Percentiles rank a stretch among this genome's conserved stretches.
phyloP scores from a whole-genome alignment of 257 asterid species.

The Handroanthus guayacan region DNA sequence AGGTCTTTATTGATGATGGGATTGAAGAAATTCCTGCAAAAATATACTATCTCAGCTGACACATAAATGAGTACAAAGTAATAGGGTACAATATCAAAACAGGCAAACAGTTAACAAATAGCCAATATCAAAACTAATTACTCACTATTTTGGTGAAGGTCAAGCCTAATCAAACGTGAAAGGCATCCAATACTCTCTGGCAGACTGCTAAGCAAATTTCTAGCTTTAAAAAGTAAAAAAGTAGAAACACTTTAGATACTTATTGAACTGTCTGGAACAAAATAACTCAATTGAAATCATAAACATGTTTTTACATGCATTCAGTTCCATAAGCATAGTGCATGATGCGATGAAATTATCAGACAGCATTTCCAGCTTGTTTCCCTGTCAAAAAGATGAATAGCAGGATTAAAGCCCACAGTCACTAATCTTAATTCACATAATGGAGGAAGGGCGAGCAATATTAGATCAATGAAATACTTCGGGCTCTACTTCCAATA shows the following conservation, averaged over 20 bases:
- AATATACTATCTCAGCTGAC: constrained; percentile 35
- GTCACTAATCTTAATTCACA: constrained; percentile 21
- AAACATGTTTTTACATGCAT: constrained; percentile 70
- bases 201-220: constrained; percentile 65
- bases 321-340: constrained; percentile 81
- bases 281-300: constrained; percentile 34
- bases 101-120: constrained; percentile 9
- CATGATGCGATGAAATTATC: constrained; percentile 75
- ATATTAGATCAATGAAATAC: constrained; percentile 31
- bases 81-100: constrained; percentile 9
- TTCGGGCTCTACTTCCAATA: constrained; percentile 37
- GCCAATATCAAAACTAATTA: constrained; percentile 35
- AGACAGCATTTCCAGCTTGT: constrained; percentile 69
- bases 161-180: constrained; percentile 80
- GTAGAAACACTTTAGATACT: constrained; percentile 37
- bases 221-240: constrained; percentile 59
- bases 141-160: constrained; percentile 96
- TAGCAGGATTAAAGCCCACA: constrained; percentile 26
- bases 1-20: constrained; percentile 82
- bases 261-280: constrained; percentile 29
- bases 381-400: constrained; percentile 68
- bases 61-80: constrained; percentile 21
- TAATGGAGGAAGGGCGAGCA: constrained; percentile 24
- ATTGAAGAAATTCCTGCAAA: constrained; percentile 83
- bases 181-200: constrained; percentile 90